Percentiles rank a stretch among this genome's conserved stretches.
Conservation (phyloP, 106 monocot genomes). For the Platanthera guangdongensis region DNA sequence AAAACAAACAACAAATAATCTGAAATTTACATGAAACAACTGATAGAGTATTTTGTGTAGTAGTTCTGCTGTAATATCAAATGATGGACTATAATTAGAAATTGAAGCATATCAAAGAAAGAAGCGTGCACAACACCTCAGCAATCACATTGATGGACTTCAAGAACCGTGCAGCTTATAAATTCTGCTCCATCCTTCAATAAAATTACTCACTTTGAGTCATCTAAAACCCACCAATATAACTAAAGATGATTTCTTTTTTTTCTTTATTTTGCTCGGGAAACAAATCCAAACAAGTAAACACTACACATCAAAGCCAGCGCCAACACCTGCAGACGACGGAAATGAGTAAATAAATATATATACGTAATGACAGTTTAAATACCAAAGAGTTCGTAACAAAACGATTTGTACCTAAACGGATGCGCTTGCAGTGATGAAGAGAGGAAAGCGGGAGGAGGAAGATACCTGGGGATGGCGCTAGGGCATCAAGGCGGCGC, state of each 20-base stretch:
- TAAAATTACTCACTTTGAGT: neutral
- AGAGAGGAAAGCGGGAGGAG: no score
- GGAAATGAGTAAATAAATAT: neutral
- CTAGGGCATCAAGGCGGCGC: no score
- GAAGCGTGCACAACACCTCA: slow-evolving; percentile 35
- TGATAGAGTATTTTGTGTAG: neutral
- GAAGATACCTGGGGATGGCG: no score
- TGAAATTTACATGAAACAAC: neutral
- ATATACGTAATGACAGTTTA: neutral
- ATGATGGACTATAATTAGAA: neutral
- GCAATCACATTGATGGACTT: slow-evolving; percentile 69
- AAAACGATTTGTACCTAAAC: neutral
- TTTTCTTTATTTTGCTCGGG: neutral
- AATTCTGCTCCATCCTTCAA: neutral
- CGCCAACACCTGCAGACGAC: neutral
- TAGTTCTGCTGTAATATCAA: no score
- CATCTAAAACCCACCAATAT: neutral
- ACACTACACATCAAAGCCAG: neutral
- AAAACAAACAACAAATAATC: neutral
- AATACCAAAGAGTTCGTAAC: neutral
- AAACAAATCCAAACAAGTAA: neutral
- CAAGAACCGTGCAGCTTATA: slow-evolving; percentile 9
- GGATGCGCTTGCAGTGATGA: no score
- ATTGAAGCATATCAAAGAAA: neutral
- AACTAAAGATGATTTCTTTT: neutral